phyloP scores from a whole-genome alignment of 768 basidiomycete genomes.

The Fomitopsis pulvina region DNA sequence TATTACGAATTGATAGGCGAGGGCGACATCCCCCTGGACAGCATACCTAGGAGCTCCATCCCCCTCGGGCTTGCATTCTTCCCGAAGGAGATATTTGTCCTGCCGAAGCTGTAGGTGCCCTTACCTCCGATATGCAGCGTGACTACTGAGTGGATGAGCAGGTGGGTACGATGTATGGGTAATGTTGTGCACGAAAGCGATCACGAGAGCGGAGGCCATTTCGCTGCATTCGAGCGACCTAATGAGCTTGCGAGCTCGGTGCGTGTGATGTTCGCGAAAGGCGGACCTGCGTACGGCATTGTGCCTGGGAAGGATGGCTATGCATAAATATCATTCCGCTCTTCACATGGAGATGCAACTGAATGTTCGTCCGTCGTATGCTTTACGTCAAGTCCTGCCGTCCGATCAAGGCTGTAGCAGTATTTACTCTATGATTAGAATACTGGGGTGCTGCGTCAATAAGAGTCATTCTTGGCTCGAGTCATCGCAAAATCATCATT shows the following conservation, averaged over 20 bases:
- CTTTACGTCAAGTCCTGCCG: no score
- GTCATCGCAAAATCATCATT: no score
- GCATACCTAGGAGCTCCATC: constrained; percentile 11
- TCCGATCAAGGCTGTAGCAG: no score
- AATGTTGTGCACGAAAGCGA: constrained; percentile 17
- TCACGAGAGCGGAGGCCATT: constrained; percentile 21
- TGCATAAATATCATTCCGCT: neutral
- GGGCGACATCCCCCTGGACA: neutral
- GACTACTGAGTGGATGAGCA: neutral
- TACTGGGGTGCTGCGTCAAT: no score
- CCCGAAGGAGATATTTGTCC: constrained; percentile 18
- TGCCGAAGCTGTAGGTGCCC: constrained; percentile 12
- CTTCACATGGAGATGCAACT: neutral
- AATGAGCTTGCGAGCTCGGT: constrained; percentile 19
- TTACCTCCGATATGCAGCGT: neutral
- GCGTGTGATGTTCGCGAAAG: constrained; percentile 20
- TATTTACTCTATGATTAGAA: no score
- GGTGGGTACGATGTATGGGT: constrained; percentile 18
- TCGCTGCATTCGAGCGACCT: constrained; percentile 22
- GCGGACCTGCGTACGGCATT: constrained; percentile 18
- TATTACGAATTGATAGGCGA: constrained; percentile 20
- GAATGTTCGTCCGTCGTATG: no score
- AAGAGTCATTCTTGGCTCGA: no score
- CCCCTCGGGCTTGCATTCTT: constrained; percentile 25
- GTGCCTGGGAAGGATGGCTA: constrained; percentile 11